Evolutionary conservation across 257 asterid species (phyloP), one percentile per base, ranked within the genome.

Genomic region (Schizonepeta tenuifolia): DNA sequence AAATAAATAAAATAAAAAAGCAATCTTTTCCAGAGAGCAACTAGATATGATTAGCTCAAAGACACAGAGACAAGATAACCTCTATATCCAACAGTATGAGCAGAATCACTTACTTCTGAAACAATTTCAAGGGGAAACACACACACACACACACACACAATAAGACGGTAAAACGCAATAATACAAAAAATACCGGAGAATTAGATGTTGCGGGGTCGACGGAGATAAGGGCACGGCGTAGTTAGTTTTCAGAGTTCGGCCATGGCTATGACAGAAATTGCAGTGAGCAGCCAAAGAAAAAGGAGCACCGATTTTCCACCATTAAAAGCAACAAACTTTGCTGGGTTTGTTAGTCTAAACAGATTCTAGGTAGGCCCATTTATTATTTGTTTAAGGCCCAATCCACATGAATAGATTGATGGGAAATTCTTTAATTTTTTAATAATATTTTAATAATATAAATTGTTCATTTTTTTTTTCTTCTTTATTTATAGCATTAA

Each of bases 341-440:
- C 57, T 20, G 64, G 56, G 46, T 35, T 35, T 50, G 41, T 6
- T 59, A 15, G 38, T 50, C 61, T 55, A 58, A 36, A 65, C 53
- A 54, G n/a, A 65, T 58, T 50, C 78, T 40, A 36, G 14, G 40
- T 10, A 35, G 59, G 78, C 81, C 81, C 77, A 65, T 14, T 41
- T 44, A 10, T 47, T 14, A 7, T 5, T 14, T 20, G 11, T 58
- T 15, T 17, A 7, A 28, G 26, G 72, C 46, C 72, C 72, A 31
- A n/a, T 21, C 31, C 41, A 44, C 18, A 5, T 51, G 0, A n/a
- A 51, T 17, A n/a, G n/a, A n/a, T n/a, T n/a, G n/a, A n/a, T n/a
- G n/a, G n/a, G n/a, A n/a, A n/a, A n/a, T n/a, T n/a, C n/a, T n/a
- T n/a, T n/a, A n/a, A n/a, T n/a, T n/a, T n/a, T n/a, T n/a, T n/a